Percentiles rank a stretch among this genome's conserved stretches.
These are phyloP conservation scores for Pelagomonas calceolata DNA, from an alignment of 108 stramenopile genomes.

Conservation along the genomic window DNA sequence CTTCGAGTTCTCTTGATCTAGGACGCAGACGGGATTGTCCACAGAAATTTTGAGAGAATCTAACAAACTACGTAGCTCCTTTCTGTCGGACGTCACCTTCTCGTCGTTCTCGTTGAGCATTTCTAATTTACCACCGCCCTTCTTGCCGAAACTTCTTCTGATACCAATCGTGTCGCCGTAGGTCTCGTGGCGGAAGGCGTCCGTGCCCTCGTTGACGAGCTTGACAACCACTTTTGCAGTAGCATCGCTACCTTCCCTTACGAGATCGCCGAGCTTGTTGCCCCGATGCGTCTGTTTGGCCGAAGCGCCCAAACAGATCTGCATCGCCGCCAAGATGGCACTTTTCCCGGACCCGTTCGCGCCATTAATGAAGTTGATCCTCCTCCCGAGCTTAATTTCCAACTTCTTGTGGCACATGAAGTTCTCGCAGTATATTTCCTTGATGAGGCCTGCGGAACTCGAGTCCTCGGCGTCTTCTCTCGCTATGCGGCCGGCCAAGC, in stretches of 20 bases:
- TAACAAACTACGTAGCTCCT: slow-evolving; percentile 73
- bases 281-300: slow-evolving; percentile 74
- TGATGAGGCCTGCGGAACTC: slow-evolving; percentile 47
- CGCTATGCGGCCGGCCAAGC: neutral
- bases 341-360: slow-evolving; percentile 84
- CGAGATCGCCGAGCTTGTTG: slow-evolving; percentile 64
- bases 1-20: slow-evolving; percentile 96
- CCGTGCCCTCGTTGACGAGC: slow-evolving; percentile 67
- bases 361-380: slow-evolving; percentile 91
- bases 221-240: slow-evolving; percentile 71
- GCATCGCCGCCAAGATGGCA: slow-evolving; percentile 84
- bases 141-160: slow-evolving; percentile 58
- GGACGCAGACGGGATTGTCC: slow-evolving; percentile 89
- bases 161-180: slow-evolving; percentile 83
- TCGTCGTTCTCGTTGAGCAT: slow-evolving; percentile 47
- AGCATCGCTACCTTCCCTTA: slow-evolving; percentile 64
- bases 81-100: slow-evolving; percentile 38
- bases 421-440: slow-evolving; percentile 68
- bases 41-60: slow-evolving; percentile 75
- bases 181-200: slow-evolving; percentile 65
- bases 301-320: slow-evolving; percentile 86
- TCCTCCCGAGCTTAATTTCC: slow-evolving; percentile 27
- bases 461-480: neutral
- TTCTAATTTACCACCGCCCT: slow-evolving; percentile 61
- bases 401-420: slow-evolving; percentile 83